These are phyloP conservation scores for Bretschneidera sinensis DNA, from an alignment of 345 rosid genomes.

Conservation along the genomic window DNA sequence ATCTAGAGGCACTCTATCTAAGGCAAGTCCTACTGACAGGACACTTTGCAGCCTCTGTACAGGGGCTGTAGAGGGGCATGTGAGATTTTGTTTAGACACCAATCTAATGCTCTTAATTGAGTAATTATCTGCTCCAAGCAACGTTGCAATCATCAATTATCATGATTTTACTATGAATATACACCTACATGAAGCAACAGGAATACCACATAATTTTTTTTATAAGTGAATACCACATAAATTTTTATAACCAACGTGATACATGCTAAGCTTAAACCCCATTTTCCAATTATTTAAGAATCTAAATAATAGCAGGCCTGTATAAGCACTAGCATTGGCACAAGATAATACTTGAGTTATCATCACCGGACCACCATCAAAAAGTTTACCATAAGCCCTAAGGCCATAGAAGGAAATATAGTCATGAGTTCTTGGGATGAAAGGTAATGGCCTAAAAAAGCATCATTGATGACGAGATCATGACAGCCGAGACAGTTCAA, in stretches of 20 bases:
- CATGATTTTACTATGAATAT: slow-evolving; percentile 97
- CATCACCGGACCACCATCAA: slow-evolving; percentile 78
- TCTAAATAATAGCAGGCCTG: not conserved
- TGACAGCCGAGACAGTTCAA: too few species aligned
- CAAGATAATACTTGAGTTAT: slow-evolving; percentile 78
- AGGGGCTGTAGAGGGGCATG: too few species aligned
- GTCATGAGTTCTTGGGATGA: slow-evolving; percentile 40
- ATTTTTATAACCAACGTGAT: not conserved
- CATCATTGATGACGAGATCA: not conserved
- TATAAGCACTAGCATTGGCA: not conserved
- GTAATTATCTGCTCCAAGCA: slow-evolving; percentile 93
- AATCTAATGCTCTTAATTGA: too few species aligned
- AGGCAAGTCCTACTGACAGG: too few species aligned
- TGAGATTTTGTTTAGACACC: too few species aligned
- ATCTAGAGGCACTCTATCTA: too few species aligned
- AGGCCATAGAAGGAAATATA: slow-evolving; percentile 96
- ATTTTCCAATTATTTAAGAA: not conserved
- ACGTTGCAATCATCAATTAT: slow-evolving; percentile 67
- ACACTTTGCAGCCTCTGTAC: too few species aligned
- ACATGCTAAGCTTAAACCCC: not conserved
- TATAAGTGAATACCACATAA: too few species aligned
- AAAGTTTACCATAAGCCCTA: slow-evolving; percentile 78
- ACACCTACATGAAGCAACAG: slow-evolving; percentile 49
- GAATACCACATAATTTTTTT: slow-evolving; percentile 7
- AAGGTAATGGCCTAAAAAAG: too few species aligned